phyloP scores from a whole-genome alignment of 2,329 filamentous ascomycete genomes.

The Zymoseptoria crescenta region DNA sequence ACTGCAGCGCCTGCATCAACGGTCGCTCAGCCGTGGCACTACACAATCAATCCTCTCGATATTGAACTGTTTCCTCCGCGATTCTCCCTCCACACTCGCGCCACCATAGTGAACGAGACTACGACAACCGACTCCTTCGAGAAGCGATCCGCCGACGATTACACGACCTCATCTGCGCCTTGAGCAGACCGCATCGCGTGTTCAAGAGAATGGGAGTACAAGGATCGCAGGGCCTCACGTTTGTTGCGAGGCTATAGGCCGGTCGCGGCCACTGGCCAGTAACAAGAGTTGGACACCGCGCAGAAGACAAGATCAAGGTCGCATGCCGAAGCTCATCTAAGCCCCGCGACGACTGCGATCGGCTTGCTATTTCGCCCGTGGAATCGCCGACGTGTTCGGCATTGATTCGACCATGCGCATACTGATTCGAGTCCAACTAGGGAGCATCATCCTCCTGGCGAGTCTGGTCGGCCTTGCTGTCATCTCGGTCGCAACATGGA shows the following conservation, averaged over 20 bases:
- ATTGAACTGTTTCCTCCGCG: not conserved
- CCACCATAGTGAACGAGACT: not conserved
- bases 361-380: not conserved
- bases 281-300: not conserved
- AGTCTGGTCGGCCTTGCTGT: constrained; percentile 69
- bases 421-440: constrained; percentile 81
- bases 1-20: not conserved
- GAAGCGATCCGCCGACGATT: too few species aligned
- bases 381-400: not conserved
- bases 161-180: not conserved
- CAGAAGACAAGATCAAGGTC: not conserved
- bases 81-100: not conserved
- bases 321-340: not conserved
- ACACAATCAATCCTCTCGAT: not conserved
- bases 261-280: not conserved
- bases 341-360: not conserved
- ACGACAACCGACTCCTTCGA: not conserved
- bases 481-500: constrained; percentile 66
- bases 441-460: constrained; percentile 66
- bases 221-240: not conserved
- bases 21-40: not conserved
- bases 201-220: not conserved
- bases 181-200: not conserved
- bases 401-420: constrained; percentile 58
- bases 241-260: not conserved